Conservation (phyloP, 2,329 filamentous ascomycete genomes). For the Sporothrix brunneoviolacea region DNA sequence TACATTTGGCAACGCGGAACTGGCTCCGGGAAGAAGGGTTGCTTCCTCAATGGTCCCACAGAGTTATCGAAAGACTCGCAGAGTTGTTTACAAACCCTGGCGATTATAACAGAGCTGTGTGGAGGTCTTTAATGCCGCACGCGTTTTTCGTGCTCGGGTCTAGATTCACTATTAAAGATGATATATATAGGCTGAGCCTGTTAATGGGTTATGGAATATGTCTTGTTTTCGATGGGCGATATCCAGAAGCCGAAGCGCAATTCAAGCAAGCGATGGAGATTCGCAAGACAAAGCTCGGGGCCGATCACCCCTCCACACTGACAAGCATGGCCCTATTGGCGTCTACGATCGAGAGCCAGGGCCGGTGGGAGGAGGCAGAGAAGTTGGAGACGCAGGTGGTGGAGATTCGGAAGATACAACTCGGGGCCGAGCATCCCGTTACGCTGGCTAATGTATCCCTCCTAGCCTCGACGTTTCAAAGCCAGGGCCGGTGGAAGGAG, state of each 20-base stretch:
- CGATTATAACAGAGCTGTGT: not conserved
- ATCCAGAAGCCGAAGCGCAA: not conserved
- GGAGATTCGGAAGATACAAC: too few relatives aligned
- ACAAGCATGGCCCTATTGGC: not conserved
- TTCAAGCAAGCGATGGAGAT: not conserved
- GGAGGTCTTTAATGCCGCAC: slow-evolving; percentile 13
- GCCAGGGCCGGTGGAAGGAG: too few relatives aligned
- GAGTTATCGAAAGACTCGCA: slow-evolving; percentile 10
- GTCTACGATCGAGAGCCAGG: not conserved
- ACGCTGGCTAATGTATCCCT: too few relatives aligned
- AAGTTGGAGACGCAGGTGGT: too few relatives aligned
- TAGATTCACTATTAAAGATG: not conserved
- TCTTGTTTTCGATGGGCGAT: not conserved
- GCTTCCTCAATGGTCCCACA: not conserved
- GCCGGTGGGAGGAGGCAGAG: not conserved
- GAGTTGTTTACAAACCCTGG: not conserved
- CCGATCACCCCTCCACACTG: not conserved
- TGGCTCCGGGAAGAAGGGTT: slow-evolving; percentile 20
- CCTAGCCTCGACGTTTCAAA: too few relatives aligned
- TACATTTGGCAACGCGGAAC: slow-evolving; percentile 25
- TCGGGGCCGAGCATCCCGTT: too few relatives aligned
- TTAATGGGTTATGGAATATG: not conserved
- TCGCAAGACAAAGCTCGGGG: not conserved
- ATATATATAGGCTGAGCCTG: not conserved
- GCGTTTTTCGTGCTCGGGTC: not conserved